Evolutionary conservation across 306 rosid genomes (phyloP).

Genomic region (Lotus japonicus): DNA sequence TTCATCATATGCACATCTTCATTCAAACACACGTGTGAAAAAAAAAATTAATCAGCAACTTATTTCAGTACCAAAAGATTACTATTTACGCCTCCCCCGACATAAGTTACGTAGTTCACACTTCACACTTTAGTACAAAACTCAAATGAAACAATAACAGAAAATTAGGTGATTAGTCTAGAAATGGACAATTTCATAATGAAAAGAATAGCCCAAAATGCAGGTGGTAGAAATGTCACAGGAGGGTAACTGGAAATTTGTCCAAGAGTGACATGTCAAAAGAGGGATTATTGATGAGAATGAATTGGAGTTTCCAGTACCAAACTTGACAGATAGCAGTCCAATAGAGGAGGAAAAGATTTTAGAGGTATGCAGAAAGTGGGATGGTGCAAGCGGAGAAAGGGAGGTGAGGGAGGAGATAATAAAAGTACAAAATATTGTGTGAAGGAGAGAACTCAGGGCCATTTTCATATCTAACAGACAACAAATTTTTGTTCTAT

Average conservation of each 20-base stretch:
- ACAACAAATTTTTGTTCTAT: not conserved
- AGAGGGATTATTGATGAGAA: not conserved
- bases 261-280: no score
- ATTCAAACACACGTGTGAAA: not conserved
- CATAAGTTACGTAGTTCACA: no score
- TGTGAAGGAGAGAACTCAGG: not conserved
- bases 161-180: no score
- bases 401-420: not conserved
- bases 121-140: no score
- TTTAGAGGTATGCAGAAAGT: not conserved
- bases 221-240: no score
- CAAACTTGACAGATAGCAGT: not conserved
- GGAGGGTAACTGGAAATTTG: no score
- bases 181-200: no score
- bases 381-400: not conserved
- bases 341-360: not conserved
- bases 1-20: not conserved
- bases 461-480: no score
- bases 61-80: not conserved
- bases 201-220: no score
- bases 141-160: no score
- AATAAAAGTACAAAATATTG: not conserved
- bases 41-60: not conserved
- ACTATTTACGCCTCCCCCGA: not conserved
- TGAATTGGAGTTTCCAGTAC: not conserved